Evolutionary conservation across 257 asterid species (phyloP).

Genomic region (Apocynum venetum): DNA sequence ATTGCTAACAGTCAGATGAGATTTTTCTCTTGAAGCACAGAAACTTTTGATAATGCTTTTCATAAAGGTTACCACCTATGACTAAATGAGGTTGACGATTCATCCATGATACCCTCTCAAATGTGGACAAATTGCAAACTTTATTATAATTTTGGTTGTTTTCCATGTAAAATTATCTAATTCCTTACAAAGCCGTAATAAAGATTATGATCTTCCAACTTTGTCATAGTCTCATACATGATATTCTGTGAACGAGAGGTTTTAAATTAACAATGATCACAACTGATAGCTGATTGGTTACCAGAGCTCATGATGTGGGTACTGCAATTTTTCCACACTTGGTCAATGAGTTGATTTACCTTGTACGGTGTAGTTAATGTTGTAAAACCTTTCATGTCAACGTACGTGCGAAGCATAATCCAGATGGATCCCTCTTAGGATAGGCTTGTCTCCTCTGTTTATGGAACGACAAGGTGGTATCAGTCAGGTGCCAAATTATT

Average conservation of each 20-base stretch:
- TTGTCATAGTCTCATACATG: background rate
- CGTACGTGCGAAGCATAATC: conserved; percentile 30
- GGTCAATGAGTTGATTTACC: background rate
- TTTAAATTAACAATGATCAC: background rate
- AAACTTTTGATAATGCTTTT: conserved; percentile 27
- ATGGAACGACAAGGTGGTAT: conserved; percentile 38
- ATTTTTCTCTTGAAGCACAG: conserved; percentile 30
- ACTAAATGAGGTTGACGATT: conserved; percentile 34
- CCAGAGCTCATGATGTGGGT: background rate
- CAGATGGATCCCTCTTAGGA: conserved; percentile 44
- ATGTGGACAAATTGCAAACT: conserved; percentile 23
- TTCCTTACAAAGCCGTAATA: background rate
- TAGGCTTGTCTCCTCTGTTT: conserved; percentile 30
- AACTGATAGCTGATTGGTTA: background rate
- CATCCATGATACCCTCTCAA: conserved; percentile 32
- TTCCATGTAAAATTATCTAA: conserved; percentile 17
- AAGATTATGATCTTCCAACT: background rate
- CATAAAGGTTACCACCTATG: conserved; percentile 29
- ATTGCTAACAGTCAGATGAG: conserved; percentile 25
- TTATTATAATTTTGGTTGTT: conserved; percentile 29
- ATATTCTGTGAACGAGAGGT: background rate
- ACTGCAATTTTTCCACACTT: background rate
- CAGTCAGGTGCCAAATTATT: conserved; percentile 43
- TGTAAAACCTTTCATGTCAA: conserved; percentile 26
- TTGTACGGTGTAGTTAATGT: background rate